Evolutionary conservation across 352 stramenopile species (phyloP), one percentile per base, ranked within the genome.

Genomic region (Phytopythium vexans): DNA sequence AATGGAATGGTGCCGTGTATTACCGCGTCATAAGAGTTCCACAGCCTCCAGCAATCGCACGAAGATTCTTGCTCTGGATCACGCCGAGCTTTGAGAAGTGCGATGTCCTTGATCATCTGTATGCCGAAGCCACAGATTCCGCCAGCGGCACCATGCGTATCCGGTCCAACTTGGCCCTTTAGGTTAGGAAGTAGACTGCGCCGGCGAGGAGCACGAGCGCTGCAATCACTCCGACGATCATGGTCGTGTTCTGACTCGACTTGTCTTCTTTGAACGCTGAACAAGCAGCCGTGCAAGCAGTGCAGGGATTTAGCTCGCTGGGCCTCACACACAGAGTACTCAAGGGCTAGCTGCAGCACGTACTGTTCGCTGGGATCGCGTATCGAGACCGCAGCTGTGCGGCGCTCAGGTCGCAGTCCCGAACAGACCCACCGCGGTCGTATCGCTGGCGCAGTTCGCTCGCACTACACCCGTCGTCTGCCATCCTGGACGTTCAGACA

Each of bases 341-440:
- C 21, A 27, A 27, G 21, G 21, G 21, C 21, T 27, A 27, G 21
- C 21, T 27, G 21, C 21, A 27, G 21, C 9, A 73, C 78, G 54
- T 77, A 93, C 82, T 93, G 71, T 93, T 93, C 44, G 66, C 67
- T 14, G 82, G 66, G 55, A 93, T 93, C 35, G 82, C 80, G 60
- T 93, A 91, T 66, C 82, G 74, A 21, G 82, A 85, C 8, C 80
- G 80, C 16, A 93, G 58, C 52, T 93, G 82, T 8, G 80, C 82
- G 0, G 82, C 82, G 42, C 78, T 93, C 41, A 93, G 68, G 60
- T 93, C 81, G 41, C 63, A 83, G 58, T 93, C 82, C 15, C 76
- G 80, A 35, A 93, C 80, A 1, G 64, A 83, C 15, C 82, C 82
- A 40, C 78, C 80, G 36, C 82, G 80, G 52, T 86, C 77, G 60